Conservation (phyloP, 106 monocot genomes). For the Alisma plantagoaquatica region DNA sequence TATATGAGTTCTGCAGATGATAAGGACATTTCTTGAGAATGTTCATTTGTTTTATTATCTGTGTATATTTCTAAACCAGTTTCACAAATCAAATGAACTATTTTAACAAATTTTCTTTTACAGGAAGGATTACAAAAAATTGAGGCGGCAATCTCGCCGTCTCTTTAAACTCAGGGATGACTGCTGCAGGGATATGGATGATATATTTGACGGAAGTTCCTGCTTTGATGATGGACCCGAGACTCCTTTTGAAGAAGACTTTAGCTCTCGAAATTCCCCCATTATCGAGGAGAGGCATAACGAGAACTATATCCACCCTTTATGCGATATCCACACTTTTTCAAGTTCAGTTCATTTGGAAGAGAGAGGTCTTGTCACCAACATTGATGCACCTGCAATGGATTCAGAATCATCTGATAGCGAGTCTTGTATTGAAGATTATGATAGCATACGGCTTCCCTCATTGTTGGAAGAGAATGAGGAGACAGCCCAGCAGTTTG, state of each 20-base stretch:
- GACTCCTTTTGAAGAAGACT: neutral
- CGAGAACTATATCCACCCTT: too few relatives aligned
- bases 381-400: neutral
- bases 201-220: neutral
- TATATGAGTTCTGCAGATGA: too few relatives aligned
- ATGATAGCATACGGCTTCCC: slow-evolving; percentile 14
- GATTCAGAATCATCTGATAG: slow-evolving; percentile 49
- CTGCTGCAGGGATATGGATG: neutral
- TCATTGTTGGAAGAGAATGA: slow-evolving; percentile 9
- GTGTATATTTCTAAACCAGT: too few relatives aligned
- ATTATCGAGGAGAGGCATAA: neutral
- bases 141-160: slow-evolving; percentile 4
- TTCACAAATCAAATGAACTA: too few relatives aligned
- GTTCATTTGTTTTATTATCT: too few relatives aligned
- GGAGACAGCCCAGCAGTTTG: too few relatives aligned
- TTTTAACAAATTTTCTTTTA: too few relatives aligned
- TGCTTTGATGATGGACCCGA: neutral
- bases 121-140: slow-evolving; percentile 10
- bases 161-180: neutral
- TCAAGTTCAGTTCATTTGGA: neutral
- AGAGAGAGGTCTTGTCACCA: slow-evolving; percentile 2
- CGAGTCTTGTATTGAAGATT: slow-evolving; percentile 51
- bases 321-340: too few relatives aligned
- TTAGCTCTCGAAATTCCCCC: neutral
- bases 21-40: too few relatives aligned